Percentiles rank a stretch among this genome's conserved stretches.
phyloP scores from a whole-genome alignment of 805 yeast genomes.

The Ogataea polymorpha region DNA sequence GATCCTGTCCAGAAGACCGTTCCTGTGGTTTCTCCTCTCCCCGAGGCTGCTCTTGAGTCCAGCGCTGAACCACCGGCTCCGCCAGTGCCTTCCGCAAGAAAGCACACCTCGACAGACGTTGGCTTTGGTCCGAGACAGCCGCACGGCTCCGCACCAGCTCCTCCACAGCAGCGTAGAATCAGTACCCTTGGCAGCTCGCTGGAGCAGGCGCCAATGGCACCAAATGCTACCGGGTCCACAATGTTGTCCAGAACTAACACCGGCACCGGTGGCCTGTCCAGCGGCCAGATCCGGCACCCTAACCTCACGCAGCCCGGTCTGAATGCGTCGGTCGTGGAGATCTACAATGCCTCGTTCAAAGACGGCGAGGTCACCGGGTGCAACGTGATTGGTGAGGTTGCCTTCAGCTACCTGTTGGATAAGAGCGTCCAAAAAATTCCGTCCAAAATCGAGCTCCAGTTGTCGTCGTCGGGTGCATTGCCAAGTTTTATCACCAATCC shows the following conservation, averaged over 20 bases:
- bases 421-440: slow-evolving; percentile 36
- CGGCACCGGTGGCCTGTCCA: slow-evolving; percentile 32
- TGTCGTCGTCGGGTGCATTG: slow-evolving; percentile 42
- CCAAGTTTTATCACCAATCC: slow-evolving; percentile 50
- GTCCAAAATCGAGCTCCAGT: slow-evolving; percentile 37
- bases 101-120: slow-evolving; percentile 24
- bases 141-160: slow-evolving; percentile 31
- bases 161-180: slow-evolving; percentile 34
- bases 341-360: slow-evolving; percentile 67
- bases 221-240: slow-evolving; percentile 39
- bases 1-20: slow-evolving; percentile 4
- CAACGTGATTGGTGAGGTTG: slow-evolving; percentile 80
- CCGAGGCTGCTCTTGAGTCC: neutral
- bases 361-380: slow-evolving; percentile 62
- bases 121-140: slow-evolving; percentile 18
- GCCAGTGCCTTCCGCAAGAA: slow-evolving; percentile 36
- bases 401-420: slow-evolving; percentile 59
- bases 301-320: slow-evolving; percentile 58
- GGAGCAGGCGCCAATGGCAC: slow-evolving; percentile 14
- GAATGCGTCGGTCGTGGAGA: slow-evolving; percentile 84
- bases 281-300: slow-evolving; percentile 47
- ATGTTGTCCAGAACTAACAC: slow-evolving; percentile 32
- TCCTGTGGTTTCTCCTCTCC: slow-evolving; percentile 8
- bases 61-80: slow-evolving; percentile 24
- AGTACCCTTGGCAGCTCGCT: slow-evolving; percentile 9